A percentile compares a stretch with the other conserved stretches of the same genome.
phyloP scores from a whole-genome alignment of 2,329 filamentous ascomycete genomes.

The Colletotrichum tabaci region DNA sequence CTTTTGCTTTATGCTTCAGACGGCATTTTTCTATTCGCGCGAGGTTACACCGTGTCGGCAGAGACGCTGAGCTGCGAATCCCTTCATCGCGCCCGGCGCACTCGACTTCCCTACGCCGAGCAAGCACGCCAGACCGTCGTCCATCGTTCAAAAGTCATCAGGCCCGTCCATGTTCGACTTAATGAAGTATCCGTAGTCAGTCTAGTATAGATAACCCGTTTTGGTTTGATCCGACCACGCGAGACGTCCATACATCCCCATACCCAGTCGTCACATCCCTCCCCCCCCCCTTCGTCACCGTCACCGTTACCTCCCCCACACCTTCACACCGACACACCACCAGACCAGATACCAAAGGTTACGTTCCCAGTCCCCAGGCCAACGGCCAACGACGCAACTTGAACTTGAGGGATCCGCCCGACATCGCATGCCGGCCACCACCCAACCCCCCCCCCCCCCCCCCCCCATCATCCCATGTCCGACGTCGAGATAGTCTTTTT shows the following conservation, averaged over 20 bases:
- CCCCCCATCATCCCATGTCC: background rate
- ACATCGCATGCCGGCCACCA: background rate
- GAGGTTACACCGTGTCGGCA: too few relatives aligned
- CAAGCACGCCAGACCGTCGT: too few relatives aligned
- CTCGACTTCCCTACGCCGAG: too few relatives aligned
- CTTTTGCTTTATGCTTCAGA: background rate
- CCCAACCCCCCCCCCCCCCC: too few relatives aligned
- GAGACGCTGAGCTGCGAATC: too few relatives aligned
- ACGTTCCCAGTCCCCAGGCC: constrained; percentile 10
- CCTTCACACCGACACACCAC: background rate
- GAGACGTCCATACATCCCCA: background rate
- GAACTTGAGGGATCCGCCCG: constrained; percentile 8
- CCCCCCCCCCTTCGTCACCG: background rate
- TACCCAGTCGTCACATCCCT: background rate
- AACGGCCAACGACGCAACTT: background rate
- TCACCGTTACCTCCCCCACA: background rate
- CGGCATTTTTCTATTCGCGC: background rate
- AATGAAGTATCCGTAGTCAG: too few relatives aligned
- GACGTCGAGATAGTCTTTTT: constrained; percentile 13
- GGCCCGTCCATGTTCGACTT: too few relatives aligned
- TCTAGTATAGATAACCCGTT: too few relatives aligned
- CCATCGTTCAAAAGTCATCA: too few relatives aligned
- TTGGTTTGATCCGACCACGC: background rate
- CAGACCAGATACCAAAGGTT: constrained; percentile 2
- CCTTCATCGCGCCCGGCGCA: too few relatives aligned